These are phyloP conservation scores for Psidium guajava DNA, from an alignment of 345 rosid genomes.

Conservation along the genomic window DNA sequence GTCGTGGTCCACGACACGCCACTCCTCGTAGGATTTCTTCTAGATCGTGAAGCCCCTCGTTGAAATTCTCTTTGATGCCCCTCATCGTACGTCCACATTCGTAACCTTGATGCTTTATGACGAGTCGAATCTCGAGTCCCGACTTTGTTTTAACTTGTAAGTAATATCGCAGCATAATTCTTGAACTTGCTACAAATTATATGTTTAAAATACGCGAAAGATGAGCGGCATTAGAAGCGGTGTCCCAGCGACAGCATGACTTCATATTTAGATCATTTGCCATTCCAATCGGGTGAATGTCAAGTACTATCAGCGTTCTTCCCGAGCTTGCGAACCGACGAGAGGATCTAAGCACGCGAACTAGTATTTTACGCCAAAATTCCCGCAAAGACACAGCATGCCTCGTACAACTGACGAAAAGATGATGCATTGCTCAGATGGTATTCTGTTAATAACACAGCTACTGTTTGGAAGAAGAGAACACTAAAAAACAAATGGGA, in stretches of 20 bases:
- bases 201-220: background rate
- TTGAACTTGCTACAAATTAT: rapidly evolving
- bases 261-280: background rate
- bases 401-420: background rate
- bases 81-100: background rate
- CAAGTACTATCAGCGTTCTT: background rate
- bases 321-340: background rate
- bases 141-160: background rate
- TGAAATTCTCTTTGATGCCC: background rate
- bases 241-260: background rate
- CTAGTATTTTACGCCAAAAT: background rate
- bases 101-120: background rate
- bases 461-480: background rate
- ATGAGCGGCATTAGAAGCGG: background rate
- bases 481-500: background rate
- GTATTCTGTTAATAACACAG: background rate
- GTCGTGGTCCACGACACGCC: background rate
- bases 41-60: background rate
- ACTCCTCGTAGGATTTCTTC: background rate
- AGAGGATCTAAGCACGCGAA: background rate
- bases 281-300: background rate
- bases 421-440: background rate
- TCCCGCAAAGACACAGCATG: background rate
- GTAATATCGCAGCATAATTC: background rate
- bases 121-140: background rate